These are phyloP conservation scores for Panellus pusillus DNA, from an alignment of 768 basidiomycete genomes.

Conservation along the genomic window DNA sequence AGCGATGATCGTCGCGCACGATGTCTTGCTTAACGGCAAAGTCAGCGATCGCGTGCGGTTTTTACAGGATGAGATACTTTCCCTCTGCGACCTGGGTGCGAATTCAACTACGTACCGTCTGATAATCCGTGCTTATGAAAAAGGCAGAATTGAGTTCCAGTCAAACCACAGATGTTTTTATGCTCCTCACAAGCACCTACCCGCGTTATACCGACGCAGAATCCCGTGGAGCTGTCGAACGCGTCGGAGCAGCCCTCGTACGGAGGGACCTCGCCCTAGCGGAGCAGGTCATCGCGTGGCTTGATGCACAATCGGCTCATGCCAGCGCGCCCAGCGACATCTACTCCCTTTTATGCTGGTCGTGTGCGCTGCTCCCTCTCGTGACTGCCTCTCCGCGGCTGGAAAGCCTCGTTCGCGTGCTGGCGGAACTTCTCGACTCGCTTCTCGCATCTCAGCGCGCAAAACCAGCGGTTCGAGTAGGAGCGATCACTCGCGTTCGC, in stretches of 20 bases:
- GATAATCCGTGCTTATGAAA: background rate
- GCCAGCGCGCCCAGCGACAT: constrained; percentile 21
- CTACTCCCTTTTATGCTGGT: constrained; percentile 21
- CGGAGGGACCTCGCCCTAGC: constrained; percentile 43
- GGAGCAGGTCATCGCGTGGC: constrained; percentile 19
- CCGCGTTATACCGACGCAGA: constrained; percentile 72
- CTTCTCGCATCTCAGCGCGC: constrained; percentile 16
- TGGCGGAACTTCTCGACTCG: constrained; percentile 18
- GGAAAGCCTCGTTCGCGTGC: constrained; percentile 14
- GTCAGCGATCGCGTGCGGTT: constrained; percentile 19
- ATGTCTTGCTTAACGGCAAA: constrained; percentile 17
- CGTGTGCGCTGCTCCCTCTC: constrained; percentile 18
- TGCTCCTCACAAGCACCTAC: constrained; percentile 72
- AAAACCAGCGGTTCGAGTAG: constrained; percentile 18
- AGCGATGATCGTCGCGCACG: constrained; percentile 20
- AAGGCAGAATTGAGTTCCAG: constrained; percentile 17
- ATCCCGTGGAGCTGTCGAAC: constrained; percentile 73
- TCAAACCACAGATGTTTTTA: constrained; percentile 55
- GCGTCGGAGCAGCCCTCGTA: constrained; percentile 63
- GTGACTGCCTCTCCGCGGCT: constrained; percentile 10
- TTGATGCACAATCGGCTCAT: constrained; percentile 20
- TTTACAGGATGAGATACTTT: constrained; percentile 18
- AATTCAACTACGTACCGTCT: background rate
- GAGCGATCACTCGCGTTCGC: constrained; percentile 19
- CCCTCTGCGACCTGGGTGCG: constrained; percentile 19